Percentiles rank a stretch among this genome's conserved stretches.
Evolutionary conservation across 1,284 basidiomycete genomes (phyloP).

Genomic region (Apiotrichum akiyoshidainum): DNA sequence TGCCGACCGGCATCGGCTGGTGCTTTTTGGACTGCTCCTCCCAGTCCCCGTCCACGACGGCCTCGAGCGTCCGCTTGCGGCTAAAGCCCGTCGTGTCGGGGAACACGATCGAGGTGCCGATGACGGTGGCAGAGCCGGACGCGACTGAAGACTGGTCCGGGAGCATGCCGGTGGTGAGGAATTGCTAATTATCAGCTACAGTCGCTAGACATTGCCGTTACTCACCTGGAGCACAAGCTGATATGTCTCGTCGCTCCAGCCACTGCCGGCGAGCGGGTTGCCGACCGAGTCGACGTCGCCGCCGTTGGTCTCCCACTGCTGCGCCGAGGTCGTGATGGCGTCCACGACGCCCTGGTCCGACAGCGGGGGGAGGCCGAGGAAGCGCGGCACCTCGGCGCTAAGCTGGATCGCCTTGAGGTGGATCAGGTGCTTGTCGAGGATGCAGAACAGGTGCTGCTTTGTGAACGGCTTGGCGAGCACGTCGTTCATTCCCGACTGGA

Average conservation of each 20-base stretch:
- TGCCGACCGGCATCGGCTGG: conserved; percentile 7
- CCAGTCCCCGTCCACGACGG: conserved; percentile 33
- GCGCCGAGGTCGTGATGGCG: conserved; percentile 39
- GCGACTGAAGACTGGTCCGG: conserved; percentile 23
- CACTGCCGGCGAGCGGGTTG: conserved; percentile 46
- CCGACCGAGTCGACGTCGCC: conserved; percentile 23
- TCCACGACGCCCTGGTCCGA: conserved; percentile 61
- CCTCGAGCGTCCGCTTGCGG: conserved; percentile 41
- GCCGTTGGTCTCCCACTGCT: conserved; percentile 18
- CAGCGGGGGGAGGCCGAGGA: conserved; percentile 68
- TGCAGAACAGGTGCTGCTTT: conserved; percentile 80
- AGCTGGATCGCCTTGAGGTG: conserved; percentile 89
- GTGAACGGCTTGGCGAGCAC: conserved; percentile 97
- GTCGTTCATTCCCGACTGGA: conserved; percentile 79
- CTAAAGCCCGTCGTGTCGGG: conserved; percentile 15
- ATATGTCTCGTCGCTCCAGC: conserved; percentile 47
- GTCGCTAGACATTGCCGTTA: neutral
- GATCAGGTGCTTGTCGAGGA: conserved; percentile 94
- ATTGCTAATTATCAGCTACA: conserved; percentile 21
- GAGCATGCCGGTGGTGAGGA: conserved; percentile 30
- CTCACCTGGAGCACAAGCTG: conserved; percentile 41
- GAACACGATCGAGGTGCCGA: conserved; percentile 33
- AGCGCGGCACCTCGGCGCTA: conserved; percentile 62
- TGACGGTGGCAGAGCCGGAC: conserved; percentile 5
- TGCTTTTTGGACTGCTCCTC: conserved; percentile 18